Conservation (phyloP, 257 asterid species). For the Nicotiana attenuata region DNA sequence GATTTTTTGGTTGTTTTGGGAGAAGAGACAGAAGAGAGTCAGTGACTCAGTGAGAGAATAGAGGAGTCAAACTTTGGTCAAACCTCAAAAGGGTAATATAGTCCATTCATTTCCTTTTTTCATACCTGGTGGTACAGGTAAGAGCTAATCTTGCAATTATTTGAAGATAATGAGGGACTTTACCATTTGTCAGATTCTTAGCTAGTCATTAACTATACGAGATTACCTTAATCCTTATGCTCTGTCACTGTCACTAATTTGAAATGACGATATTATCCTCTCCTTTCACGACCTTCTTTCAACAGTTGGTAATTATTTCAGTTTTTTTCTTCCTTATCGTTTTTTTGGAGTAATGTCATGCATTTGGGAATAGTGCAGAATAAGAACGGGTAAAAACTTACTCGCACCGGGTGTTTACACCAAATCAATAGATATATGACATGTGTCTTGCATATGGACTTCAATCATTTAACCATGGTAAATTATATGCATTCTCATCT, state of each 20-base stretch:
- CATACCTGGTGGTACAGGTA: background rate
- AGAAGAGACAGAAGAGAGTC: conserved; percentile 19
- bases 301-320: background rate
- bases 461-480: too few relatives aligned
- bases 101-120: background rate
- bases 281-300: background rate
- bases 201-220: background rate
- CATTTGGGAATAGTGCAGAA: background rate
- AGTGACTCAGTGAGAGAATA: conserved; percentile 46
- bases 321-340: background rate
- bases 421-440: too few relatives aligned
- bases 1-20: conserved; percentile 22
- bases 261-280: background rate
- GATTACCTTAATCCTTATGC: background rate
- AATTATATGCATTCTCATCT: too few relatives aligned
- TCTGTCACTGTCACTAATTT: background rate
- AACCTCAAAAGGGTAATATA: conserved; percentile 5
- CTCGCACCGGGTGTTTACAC: too few relatives aligned
- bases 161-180: conserved; percentile 33
- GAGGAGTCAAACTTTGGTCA: conserved; percentile 65
- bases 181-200: conserved; percentile 24
- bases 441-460: too few relatives aligned
- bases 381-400: too few relatives aligned
- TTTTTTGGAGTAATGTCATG: background rate
- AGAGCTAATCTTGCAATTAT: conserved; percentile 25